Evolutionary conservation across 768 basidiomycete genomes (phyloP), one percentile per base, ranked within the genome.

Genomic region (Calocybe cyanea): DNA sequence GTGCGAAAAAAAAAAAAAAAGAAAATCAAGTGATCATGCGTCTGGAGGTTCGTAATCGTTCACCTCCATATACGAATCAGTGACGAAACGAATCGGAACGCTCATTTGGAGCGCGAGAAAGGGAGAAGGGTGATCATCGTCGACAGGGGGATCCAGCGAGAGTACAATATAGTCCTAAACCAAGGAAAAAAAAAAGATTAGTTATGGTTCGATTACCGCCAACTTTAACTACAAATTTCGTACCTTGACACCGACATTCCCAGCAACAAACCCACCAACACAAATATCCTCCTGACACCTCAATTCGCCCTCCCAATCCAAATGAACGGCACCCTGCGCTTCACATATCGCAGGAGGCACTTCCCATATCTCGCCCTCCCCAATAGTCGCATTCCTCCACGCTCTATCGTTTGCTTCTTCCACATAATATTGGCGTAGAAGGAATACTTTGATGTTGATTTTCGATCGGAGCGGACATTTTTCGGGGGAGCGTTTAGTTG

Each of bases 301-400:
- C 11, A 83, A 49, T 45, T 76, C 71, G 10, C 83, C 84, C 49
- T 78, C 78, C 75, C 82, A 87, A 51, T 85, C 81, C 2, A 85
- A 62, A 50, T 73, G 65, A 25, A 35, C 59, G 62, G 8, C 55
- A 53, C 45, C 50, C 45, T 24, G 50, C 47, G 23, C 52, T 48
- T 34, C 46, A 30, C 32, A 47, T 52, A 56, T 51, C 44, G 57
- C 56, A 11, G 75, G 70, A 0, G 76, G 72, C 1, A 76, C 63
- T n/a, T 73, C 66, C 34, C 65, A 60, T 9, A 83, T 50, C 15
- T 67, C 63, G 2, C 75, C 81, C 45, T 82, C 75, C 0, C 76
- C 78, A 8, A 83, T 52, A 1, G 62, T 58, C 1, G 43, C 54
- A 46, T 71, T 72, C 32, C 67, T 60, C 62, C 66, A 75, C 18